These are phyloP conservation scores for Candida anutae DNA, from an alignment of 1,139 yeast genomes.

Conservation along the genomic window DNA sequence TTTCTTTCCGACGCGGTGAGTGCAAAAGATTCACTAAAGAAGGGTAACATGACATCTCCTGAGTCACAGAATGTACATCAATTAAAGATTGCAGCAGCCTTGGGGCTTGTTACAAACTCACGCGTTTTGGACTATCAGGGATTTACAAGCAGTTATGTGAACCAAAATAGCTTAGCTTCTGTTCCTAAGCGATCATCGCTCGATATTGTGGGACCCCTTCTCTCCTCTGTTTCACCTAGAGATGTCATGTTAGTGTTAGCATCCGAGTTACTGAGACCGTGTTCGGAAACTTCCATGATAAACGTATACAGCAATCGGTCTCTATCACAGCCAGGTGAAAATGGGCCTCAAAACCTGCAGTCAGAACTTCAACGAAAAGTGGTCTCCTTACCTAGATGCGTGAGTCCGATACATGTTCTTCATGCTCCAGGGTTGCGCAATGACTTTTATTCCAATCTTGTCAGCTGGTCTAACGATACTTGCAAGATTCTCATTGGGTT, in stretches of 20 bases:
- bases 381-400: constrained; percentile 1
- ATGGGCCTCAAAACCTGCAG: too few relatives aligned
- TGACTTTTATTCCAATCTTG: constrained; percentile 73
- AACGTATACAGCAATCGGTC: too few relatives aligned
- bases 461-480: constrained; percentile 60
- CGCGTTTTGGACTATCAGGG: constrained; percentile 24
- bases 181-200: too few relatives aligned
- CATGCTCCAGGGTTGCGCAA: constrained; percentile 74
- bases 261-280: too few relatives aligned
- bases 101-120: constrained; percentile 29
- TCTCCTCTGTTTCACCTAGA: constrained; percentile 9
- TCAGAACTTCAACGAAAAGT: constrained; percentile 1
- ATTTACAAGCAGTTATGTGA: neutral
- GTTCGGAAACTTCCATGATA: too few relatives aligned
- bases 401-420: constrained; percentile 25
- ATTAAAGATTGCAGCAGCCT: constrained; percentile 37
- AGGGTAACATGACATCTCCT: too few relatives aligned
- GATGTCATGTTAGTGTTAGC: constrained; percentile 7
- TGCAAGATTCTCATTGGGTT: constrained; percentile 64
- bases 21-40: too few relatives aligned
- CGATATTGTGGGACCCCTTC: constrained; percentile 10
- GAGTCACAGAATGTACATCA: too few relatives aligned
- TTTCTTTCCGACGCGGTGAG: too few relatives aligned
- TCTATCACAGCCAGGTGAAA: too few relatives aligned
- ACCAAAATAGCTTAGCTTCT: constrained; percentile 1